Base-by-base conservation (phyloP, 257 asterid species). In the Penstemon newberryi region DNA sequence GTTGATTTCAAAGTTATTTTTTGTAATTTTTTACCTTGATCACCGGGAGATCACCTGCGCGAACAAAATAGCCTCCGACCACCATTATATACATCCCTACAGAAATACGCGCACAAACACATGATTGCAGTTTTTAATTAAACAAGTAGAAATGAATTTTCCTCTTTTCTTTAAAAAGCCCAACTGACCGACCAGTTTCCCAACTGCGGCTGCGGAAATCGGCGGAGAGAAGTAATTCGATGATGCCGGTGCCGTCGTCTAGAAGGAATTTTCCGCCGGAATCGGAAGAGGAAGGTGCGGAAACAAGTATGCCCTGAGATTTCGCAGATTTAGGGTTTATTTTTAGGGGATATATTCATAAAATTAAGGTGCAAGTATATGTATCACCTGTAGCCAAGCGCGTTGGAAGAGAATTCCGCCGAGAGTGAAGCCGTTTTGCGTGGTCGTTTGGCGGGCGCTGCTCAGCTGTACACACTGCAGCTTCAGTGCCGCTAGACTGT, bases 341-440 rank as follows among this genome's bases (percentile, higher is more conserved):
- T 44, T 33, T 33, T 40, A 25, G 11, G 33, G 33, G 33, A 25
- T 25, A 25, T 25, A 25, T 25, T 25, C 33, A 25, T 25, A 25
- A 25, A 25, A 25, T 25, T 25, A 25, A 1, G 33, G 33, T 25
- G 33, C 33, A 2, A 25, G 19, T 11, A 3, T 13, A 60, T 15
- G 45, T 15, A 60, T 8, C 0, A 88, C 98, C 94, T 93, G 99
- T 47, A 93, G 54, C 97, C 97, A 93, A 42, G 87, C 94, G 74
- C 99, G 97, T 73, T 93, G 99, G 84, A 90, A 93, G 72, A 88
- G 96, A 77, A 93, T 81, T 70, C 88, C 84, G 63, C 90, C 87
- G 61, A 93, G 87, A 68, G 82, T 74, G 83, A 63, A 86, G 68
- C 92, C 73, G 18, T 75, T 53, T 62, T 74, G 82, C 52, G 86